These are phyloP conservation scores for Nematodospora valgi DNA, from an alignment of 805 yeast species.

Conservation along the genomic window DNA sequence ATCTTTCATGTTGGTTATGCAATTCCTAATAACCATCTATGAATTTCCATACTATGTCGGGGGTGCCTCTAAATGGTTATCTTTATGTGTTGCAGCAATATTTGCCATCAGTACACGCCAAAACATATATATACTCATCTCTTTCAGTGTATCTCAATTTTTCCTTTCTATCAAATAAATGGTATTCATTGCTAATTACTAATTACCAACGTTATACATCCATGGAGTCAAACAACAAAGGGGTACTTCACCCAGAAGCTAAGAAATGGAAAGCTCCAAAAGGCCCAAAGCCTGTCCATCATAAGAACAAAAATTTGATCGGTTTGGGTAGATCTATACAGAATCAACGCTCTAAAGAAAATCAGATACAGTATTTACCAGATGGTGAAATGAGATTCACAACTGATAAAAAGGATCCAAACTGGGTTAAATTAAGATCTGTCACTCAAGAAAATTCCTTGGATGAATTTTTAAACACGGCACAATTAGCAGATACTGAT, in stretches of 20 bases:
- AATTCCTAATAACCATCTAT: too few relatives aligned
- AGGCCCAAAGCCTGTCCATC: constrained; percentile 88
- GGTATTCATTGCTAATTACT: too few relatives aligned
- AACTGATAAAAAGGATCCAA: constrained; percentile 78
- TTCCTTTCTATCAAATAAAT: too few relatives aligned
- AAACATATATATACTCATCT: too few relatives aligned
- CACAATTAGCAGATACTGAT: constrained; percentile 93
- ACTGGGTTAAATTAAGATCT: constrained; percentile 87
- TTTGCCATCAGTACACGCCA: too few relatives aligned
- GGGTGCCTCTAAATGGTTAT: too few relatives aligned
- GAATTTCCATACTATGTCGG: too few relatives aligned
- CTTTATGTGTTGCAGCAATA: too few relatives aligned
- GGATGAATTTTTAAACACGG: constrained; percentile 93
- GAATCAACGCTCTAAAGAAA: constrained; percentile 67
- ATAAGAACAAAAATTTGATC: constrained; percentile 76
- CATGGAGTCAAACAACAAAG: too few relatives aligned
- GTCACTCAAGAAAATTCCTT: constrained; percentile 92
- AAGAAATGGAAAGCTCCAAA: constrained; percentile 86
- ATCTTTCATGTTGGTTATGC: too few relatives aligned
- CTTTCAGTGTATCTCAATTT: too few relatives aligned
- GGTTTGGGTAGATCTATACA: constrained; percentile 85
- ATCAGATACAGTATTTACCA: constrained; percentile 67
- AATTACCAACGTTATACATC: too few relatives aligned
- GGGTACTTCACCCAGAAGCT: constrained; percentile 41
- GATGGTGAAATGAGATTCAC: constrained; percentile 90